Percentiles rank a stretch among this genome's conserved stretches.
phyloP scores from a whole-genome alignment of 2,329 filamentous ascomycete species.

The Fusarium agapanthi region DNA sequence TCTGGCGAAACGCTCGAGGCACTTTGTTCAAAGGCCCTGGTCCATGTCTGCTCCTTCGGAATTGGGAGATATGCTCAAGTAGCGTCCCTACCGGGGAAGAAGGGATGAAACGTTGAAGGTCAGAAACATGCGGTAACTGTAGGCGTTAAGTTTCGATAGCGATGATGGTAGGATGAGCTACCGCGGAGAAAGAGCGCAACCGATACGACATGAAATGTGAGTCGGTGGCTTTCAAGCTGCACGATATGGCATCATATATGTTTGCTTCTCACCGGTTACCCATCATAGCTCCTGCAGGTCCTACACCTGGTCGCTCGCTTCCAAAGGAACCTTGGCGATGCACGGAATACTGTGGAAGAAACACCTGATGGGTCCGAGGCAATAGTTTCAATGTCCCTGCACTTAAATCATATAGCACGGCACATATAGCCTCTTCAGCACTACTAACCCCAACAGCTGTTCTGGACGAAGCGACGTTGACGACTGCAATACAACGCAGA shows the following conservation, averaged over 20 bases:
- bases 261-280: not conserved
- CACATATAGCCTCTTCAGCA: conserved; percentile 33
- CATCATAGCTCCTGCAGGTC: not conserved
- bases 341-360: not conserved
- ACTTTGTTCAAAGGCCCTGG: conserved; percentile 16
- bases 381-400: conserved; percentile 30
- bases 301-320: not conserved
- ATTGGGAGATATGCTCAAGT: not conserved
- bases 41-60: conserved; percentile 20
- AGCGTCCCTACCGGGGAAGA: conserved; percentile 27
- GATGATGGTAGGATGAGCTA: not conserved
- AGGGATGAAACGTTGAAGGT: conserved; percentile 36
- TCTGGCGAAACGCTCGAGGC: conserved; percentile 30
- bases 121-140: conserved; percentile 16
- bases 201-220: not conserved
- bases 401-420: conserved; percentile 21
- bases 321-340: not conserved
- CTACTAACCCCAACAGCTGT: not conserved
- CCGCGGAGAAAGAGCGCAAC: not conserved
- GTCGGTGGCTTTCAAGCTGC: not conserved
- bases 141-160: conserved; percentile 15
- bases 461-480: conserved; percentile 19
- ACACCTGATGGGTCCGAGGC: conserved; percentile 27
- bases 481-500: conserved; percentile 13
- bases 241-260: conserved; percentile 6